Base-by-base conservation (phyloP, 345 rosid species). In the Euphorbia tirucalli region DNA sequence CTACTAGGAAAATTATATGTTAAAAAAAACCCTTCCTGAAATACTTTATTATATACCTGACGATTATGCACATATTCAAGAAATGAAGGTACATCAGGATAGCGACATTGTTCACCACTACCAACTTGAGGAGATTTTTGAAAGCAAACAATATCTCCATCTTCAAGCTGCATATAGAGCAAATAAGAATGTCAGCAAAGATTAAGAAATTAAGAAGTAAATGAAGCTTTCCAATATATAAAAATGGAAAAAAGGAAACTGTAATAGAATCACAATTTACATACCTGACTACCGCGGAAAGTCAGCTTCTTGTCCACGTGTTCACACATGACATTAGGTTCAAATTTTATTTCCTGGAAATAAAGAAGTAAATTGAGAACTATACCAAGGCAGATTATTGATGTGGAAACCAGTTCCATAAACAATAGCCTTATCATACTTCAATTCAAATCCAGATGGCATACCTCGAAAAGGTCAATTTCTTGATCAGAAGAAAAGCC, bases 141-240 rank as follows among this genome's bases (percentile, higher is more conserved):
- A 86, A 83, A 91, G 87, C 98, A 96, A 58, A 96, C 82, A 62
- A 96, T 91, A 71, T 96, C 99, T 50, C 99, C 98, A 84, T 96
- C 99, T 86, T 93, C 98, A 74, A 93, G 82, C 96, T 89, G 84
- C 75, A 80, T 55, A 43, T 4, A 8, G 43, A 22, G 18, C 50
- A 62, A 44, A 48, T 1, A 18, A 18, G 21, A 39, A 68, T 57
- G 57, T 28, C 57, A 73, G 56, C 7, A 32, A 49, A 41, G 28
- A 61, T 24, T 6, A 58, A 27, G 41, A 32, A 61, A 21, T 15
- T 46, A 14, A 32, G 28, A 31, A 35, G 22, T 5, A 65, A 41
- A 28, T 54, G 56, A 58, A 32, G 19, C 11, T 56, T 11, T 24
- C 15, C 19, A 28, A 2, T 22, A 24, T 60, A 10, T 14, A 68